Evolutionary conservation across 352 stramenopile genomes (phyloP), one percentile per base, ranked within the genome.

Genomic region (Pythium pyrilobum): DNA sequence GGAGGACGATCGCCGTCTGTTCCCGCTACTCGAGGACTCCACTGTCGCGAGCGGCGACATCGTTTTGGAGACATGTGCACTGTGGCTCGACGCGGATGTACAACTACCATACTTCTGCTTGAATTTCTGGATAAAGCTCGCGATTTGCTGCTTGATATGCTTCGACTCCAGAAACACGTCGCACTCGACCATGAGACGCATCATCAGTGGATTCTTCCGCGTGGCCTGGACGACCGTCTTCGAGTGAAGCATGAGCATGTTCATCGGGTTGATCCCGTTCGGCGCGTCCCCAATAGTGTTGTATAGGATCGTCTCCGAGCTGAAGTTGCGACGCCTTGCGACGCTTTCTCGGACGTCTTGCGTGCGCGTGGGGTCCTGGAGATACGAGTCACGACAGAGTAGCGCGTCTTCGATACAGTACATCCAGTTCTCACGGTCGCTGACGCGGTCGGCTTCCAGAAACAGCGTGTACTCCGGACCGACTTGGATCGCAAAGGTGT

Each of bases 381-480:
- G 56, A 57, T 88, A 90, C 42, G 80, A 90, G 13, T 90, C 75
- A 10, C 80, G 75, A 53, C 80, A 90, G 1, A 90, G 54, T 16
- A 90, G 39, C 1, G 77, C 77, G 27, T 90, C 80, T 65, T 90
- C 80, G 20, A 90, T 81, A 45, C 75, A 85, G 57, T 86, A 90
- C 51, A 90, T 83, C 80, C 80, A 90, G 38, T 85, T 83, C 54
- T 90, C 80, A 4, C 80, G 75, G 18, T 88, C 80, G 12, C 67
- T 67, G 11, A 87, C 46, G 36, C 70, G 69, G 5, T 69, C 62
- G 3, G 80, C 77, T 57, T 90, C 73, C 6, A 90, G 53, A 37
- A 87, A 24, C 16, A 90, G 57, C 15, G 69, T 78, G 42, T 88
- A 90, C 13, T 83, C 72, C 2, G 59, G 51, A 0, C 76, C 76